Percentiles rank a stretch among this genome's conserved stretches.
Evolutionary conservation across 805 yeast species (phyloP).

Genomic region (Lipomyces starkeyi): DNA sequence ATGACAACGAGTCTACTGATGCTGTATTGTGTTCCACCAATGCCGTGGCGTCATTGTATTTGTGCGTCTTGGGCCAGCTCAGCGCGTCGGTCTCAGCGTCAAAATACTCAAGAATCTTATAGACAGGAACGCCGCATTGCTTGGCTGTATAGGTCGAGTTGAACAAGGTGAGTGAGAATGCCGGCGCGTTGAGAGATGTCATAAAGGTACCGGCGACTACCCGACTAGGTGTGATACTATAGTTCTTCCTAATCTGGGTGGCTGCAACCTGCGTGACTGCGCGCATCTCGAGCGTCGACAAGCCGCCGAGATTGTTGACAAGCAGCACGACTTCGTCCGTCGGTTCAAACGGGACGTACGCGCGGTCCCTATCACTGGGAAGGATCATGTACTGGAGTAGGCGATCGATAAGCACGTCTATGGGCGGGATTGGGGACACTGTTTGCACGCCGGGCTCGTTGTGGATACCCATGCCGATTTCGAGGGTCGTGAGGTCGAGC

Average conservation of each 20-base stretch:
- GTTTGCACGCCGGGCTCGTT: slow-evolving; percentile 87
- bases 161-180: slow-evolving; percentile 82
- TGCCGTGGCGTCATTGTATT: not conserved
- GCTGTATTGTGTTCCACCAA: not conserved
- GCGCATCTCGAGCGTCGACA: slow-evolving; percentile 76
- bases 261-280: slow-evolving; percentile 58
- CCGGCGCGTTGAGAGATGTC: slow-evolving; percentile 90
- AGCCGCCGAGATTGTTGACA: slow-evolving; percentile 88
- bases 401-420: slow-evolving; percentile 61
- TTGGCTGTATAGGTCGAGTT: slow-evolving; percentile 55
- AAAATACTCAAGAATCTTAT: slow-evolving; percentile 14
- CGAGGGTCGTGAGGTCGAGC: slow-evolving; percentile 68
- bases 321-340: slow-evolving; percentile 72
- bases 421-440: slow-evolving; percentile 69
- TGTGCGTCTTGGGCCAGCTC: slow-evolving; percentile 21
- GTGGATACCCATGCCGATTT: slow-evolving; percentile 94
- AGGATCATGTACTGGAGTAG: slow-evolving; percentile 68
- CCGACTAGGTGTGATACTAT: slow-evolving; percentile 66
- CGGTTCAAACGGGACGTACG: slow-evolving; percentile 70
- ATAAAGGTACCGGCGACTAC: slow-evolving; percentile 77
- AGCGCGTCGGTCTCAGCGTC: slow-evolving; percentile 25
- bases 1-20: not conserved
- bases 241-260: slow-evolving; percentile 39
- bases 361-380: slow-evolving; percentile 72
- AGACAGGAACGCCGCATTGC: slow-evolving; percentile 13